Conservation (phyloP, 768 basidiomycete genomes). For the Boletus patriciae region DNA sequence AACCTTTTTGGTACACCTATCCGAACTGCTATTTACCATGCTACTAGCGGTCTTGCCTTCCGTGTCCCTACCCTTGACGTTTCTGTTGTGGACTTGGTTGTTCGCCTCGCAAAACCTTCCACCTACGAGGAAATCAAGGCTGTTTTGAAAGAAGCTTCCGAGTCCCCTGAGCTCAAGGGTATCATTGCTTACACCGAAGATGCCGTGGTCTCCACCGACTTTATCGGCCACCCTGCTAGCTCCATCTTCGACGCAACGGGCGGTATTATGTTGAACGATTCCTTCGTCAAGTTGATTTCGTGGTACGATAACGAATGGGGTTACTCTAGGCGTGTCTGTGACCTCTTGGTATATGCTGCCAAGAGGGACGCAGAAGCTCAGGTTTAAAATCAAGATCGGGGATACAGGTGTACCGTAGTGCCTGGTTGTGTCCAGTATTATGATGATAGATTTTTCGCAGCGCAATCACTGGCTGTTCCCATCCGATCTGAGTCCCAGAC, state of each 20-base stretch:
- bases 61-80: slow-evolving; percentile 96
- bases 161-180: slow-evolving; percentile 60
- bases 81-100: slow-evolving; percentile 97
- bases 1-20: not conserved
- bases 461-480: not conserved
- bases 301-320: slow-evolving; percentile 98
- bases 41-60: slow-evolving; percentile 83
- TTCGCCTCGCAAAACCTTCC: slow-evolving; percentile 82
- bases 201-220: slow-evolving; percentile 90
- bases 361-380: slow-evolving; percentile 55
- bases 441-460: slow-evolving; percentile 8
- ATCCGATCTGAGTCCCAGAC: too few species aligned
- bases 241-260: slow-evolving; percentile 93
- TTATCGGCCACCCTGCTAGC: slow-evolving; percentile 74
- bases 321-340: slow-evolving; percentile 91
- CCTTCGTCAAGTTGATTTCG: slow-evolving; percentile 94
- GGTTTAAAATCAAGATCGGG: slow-evolving; percentile 12
- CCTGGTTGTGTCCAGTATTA: not conserved
- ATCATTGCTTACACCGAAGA: slow-evolving; percentile 93
- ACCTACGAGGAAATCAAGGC: slow-evolving; percentile 90
- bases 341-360: slow-evolving; percentile 81
- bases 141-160: slow-evolving; percentile 75
- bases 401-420: slow-evolving; percentile 15
- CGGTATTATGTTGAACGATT: slow-evolving; percentile 87
- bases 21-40: slow-evolving; percentile 5